Evolutionary conservation across 2,329 filamentous ascomycete genomes (phyloP).

Genomic region (Fusarium lyarnte): DNA sequence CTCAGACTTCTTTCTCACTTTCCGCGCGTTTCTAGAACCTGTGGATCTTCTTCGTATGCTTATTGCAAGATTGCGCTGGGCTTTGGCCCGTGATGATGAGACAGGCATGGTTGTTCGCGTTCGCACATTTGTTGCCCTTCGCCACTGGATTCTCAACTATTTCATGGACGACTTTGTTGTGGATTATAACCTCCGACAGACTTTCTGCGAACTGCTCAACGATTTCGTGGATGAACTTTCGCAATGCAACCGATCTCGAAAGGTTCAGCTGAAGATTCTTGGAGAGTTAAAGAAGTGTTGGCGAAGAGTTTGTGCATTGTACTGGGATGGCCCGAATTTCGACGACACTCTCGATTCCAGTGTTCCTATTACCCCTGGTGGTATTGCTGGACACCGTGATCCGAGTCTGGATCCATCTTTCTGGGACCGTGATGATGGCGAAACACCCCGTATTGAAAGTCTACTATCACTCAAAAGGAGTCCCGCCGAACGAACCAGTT

Average conservation of each 20-base stretch:
- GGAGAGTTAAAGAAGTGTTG: conserved; percentile 97
- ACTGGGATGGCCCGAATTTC: conserved; percentile 83
- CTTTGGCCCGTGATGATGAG: conserved; percentile 80
- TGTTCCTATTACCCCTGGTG: conserved; percentile 78
- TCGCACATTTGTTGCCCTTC: conserved; percentile 90
- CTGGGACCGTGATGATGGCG: conserved; percentile 59
- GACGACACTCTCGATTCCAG: conserved; percentile 70
- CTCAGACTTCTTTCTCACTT: conserved; percentile 98
- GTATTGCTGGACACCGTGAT: conserved; percentile 70
- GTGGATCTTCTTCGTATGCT: conserved; percentile 83
- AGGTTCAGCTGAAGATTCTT: conserved; percentile 81
- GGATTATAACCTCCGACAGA: conserved; percentile 75
- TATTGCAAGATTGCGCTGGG: conserved; percentile 87
- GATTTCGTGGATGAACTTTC: conserved; percentile 66
- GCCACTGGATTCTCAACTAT: conserved; percentile 98
- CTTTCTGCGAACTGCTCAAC: conserved; percentile 86
- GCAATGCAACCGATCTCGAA: conserved; percentile 54
- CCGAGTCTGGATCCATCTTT: conserved; percentile 64
- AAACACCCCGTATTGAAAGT: conserved; percentile 57
- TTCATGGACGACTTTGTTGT: conserved; percentile 93
- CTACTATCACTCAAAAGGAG: conserved; percentile 47
- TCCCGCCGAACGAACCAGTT: conserved; percentile 48
- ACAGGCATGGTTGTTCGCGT: conserved; percentile 94
- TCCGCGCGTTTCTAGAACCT: conserved; percentile 83
- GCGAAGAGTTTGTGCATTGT: conserved; percentile 87